phyloP scores from a whole-genome alignment of 225 moss, liverwort and hornwort genomes.

The Takakia lepidozioides region DNA sequence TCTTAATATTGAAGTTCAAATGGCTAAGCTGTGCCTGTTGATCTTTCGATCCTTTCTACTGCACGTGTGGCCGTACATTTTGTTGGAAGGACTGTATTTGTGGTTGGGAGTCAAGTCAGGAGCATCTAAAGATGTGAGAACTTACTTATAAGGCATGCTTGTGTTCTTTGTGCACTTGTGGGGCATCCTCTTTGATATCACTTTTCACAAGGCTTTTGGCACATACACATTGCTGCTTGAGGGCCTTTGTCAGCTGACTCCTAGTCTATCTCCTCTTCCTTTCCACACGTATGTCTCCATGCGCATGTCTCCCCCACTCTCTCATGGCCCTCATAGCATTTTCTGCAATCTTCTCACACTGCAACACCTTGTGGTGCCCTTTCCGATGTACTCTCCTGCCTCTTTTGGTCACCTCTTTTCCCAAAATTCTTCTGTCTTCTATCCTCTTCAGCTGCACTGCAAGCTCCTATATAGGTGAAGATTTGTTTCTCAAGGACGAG shows the following conservation, averaged over 20 bases:
- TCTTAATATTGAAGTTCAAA: too few relatives aligned
- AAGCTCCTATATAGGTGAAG: constrained; percentile 85
- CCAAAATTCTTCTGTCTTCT: constrained; percentile 84
- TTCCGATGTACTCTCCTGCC: constrained; percentile 98
- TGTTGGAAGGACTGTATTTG: too few relatives aligned
- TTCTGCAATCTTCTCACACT: constrained; percentile 98
- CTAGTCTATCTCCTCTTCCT: constrained; percentile 81
- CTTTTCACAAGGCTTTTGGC: constrained; percentile 89
- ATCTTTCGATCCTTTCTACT: too few relatives aligned
- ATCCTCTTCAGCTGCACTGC: constrained; percentile 98
- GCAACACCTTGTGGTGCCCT: constrained; percentile 99
- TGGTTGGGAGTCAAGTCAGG: too few relatives aligned
- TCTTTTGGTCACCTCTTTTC: constrained; percentile 84
- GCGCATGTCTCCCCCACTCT: constrained; percentile 85
- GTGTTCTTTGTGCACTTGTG: constrained; percentile 99
- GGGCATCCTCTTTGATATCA: constrained; percentile 95
- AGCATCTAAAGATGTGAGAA: too few relatives aligned
- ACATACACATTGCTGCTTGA: constrained; percentile 88
- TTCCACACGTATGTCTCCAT: constrained; percentile 77
- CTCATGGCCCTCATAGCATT: constrained; percentile 99
- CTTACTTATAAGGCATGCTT: constrained; percentile 62
- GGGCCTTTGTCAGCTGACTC: constrained; percentile 90
- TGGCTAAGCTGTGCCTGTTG: too few relatives aligned
- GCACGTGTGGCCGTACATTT: too few relatives aligned
- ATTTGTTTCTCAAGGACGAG: constrained; percentile 37